Percentiles rank a stretch among this genome's conserved stretches.
Evolutionary conservation across 2,329 filamentous ascomycete genomes (phyloP).

Genomic region (Cryphonectria nitschkei): DNA sequence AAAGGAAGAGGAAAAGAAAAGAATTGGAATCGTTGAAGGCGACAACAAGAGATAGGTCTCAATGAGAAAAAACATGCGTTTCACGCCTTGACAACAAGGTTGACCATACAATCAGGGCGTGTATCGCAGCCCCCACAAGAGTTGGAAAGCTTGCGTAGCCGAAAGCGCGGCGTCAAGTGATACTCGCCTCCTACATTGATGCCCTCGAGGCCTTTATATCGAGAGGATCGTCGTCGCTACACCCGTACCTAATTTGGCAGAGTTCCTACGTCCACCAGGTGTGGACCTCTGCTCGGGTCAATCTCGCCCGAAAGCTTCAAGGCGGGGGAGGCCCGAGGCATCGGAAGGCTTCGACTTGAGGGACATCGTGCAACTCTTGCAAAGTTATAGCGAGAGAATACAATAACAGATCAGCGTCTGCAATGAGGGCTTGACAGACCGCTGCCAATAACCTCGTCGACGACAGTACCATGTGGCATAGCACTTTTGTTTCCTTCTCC

Average conservation of each 20-base stretch:
- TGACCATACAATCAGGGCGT: not conserved
- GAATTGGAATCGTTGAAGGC: not conserved
- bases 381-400: not conserved
- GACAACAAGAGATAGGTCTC: not conserved
- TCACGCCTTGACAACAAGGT: not conserved
- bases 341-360: not conserved
- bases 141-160: not conserved
- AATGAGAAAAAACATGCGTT: not conserved
- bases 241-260: not conserved
- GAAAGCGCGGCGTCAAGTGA: not conserved
- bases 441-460: not conserved
- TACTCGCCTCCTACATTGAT: not conserved
- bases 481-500: not conserved
- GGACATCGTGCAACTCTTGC: not conserved
- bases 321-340: not conserved
- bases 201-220: not conserved
- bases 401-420: not conserved
- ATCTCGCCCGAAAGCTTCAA: not conserved
- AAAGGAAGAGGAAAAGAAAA: not conserved
- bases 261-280: not conserved
- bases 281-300: conserved; percentile 7
- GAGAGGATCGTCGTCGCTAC: not conserved
- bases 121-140: not conserved
- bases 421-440: not conserved
- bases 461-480: not conserved